Conservation (phyloP, 805 yeast species). For the Yamadazyma tumulicola region DNA sequence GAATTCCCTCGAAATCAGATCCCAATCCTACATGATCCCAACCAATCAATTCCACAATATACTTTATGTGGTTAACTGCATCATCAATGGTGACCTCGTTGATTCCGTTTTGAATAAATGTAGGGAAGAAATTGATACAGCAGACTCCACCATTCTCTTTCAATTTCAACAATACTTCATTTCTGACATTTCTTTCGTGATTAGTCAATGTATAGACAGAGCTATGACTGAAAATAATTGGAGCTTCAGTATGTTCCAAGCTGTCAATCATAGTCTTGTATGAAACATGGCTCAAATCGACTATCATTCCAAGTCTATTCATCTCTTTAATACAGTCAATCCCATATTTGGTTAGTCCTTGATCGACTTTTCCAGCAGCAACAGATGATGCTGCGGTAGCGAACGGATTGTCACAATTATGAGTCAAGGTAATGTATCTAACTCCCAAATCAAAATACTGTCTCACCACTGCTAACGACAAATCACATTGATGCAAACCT, state of each 20-base stretch:
- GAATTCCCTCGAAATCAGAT: conserved; percentile 53
- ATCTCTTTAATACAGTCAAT: conserved; percentile 41
- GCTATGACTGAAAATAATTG: conserved; percentile 49
- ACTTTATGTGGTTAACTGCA: conserved; percentile 43
- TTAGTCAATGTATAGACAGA: conserved; percentile 38
- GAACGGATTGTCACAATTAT: conserved; percentile 56
- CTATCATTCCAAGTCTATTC: conserved; percentile 53
- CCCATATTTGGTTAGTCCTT: conserved; percentile 43
- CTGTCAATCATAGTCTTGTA: conserved; percentile 46
- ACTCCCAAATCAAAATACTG: conserved; percentile 49
- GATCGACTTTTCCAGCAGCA: conserved; percentile 43
- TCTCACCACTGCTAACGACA: conserved; percentile 47
- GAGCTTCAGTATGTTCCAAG: conserved; percentile 37
- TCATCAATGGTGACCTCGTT: conserved; percentile 41
- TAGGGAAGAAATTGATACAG: conserved; percentile 45
- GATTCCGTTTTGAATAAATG: conserved; percentile 25
- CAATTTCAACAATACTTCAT: conserved; percentile 39
- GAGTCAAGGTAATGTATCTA: conserved; percentile 52
- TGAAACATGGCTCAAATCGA: conserved; percentile 49
- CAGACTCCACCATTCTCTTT: conserved; percentile 46
- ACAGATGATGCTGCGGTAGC: conserved; percentile 53
- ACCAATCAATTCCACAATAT: conserved; percentile 43
- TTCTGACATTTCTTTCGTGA: conserved; percentile 48
- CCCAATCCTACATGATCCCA: conserved; percentile 54
- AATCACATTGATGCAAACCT: conserved; percentile 52